Conservation (phyloP, 495 filamentous ascomycete genomes). For the Aspergillus sclerotioniger region DNA sequence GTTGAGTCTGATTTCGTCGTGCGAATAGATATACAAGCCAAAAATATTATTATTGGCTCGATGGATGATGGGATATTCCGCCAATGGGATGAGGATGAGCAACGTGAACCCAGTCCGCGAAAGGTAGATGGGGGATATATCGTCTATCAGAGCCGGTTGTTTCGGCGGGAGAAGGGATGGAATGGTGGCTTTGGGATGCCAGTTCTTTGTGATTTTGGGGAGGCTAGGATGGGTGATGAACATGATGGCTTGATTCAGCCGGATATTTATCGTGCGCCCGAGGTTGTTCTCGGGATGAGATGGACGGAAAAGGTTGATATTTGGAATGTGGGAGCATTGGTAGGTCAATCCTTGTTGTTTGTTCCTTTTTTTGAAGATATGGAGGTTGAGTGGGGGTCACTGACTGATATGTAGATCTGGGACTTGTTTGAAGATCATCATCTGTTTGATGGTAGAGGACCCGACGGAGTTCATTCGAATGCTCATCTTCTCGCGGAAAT, state of each 20-base stretch:
- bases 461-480: background rate
- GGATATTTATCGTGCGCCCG: conserved; percentile 38
- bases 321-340: conserved; percentile 43
- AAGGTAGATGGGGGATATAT: conserved; percentile 12
- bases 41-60: conserved; percentile 10
- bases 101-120: conserved; percentile 15
- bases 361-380: too few relatives aligned
- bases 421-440: conserved; percentile 4
- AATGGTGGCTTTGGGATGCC: conserved; percentile 15
- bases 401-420: conserved; percentile 3
- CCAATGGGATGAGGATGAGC: conserved; percentile 5
- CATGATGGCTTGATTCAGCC: conserved; percentile 27
- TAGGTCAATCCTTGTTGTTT: conserved; percentile 17
- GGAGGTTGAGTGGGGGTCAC: too few relatives aligned
- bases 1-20: background rate
- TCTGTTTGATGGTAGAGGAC: conserved; percentile 2
- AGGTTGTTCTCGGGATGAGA: conserved; percentile 33
- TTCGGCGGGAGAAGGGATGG: conserved; percentile 14
- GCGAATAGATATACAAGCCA: conserved; percentile 14
- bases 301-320: conserved; percentile 40
- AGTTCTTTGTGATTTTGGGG: conserved; percentile 28
- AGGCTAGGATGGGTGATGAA: conserved; percentile 26
- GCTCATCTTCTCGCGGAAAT: conserved; percentile 34
- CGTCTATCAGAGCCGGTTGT: conserved; percentile 19
- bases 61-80: conserved; percentile 6